Percentiles rank a stretch among this genome's conserved stretches.
Conservation (phyloP, 78 protist species). For the Dictyostelium capitatum region DNA sequence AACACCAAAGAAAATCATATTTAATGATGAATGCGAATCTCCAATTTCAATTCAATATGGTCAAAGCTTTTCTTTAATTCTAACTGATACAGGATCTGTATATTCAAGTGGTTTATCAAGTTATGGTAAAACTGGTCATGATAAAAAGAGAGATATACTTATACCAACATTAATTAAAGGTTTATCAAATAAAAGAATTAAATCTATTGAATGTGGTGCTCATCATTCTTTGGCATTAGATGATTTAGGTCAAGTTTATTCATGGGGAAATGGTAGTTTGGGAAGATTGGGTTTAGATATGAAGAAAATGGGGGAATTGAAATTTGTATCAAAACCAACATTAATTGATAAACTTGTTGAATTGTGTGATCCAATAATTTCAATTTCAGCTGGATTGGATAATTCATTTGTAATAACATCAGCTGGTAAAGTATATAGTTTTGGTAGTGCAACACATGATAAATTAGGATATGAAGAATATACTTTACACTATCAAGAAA, state of each 20-base stretch:
- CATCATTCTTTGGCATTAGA: slow-evolving; percentile 57
- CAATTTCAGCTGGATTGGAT: slow-evolving; percentile 48
- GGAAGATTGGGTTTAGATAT: slow-evolving; percentile 51
- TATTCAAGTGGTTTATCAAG: slow-evolving; percentile 17
- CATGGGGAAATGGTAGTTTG: slow-evolving; percentile 32
- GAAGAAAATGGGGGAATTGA: background rate
- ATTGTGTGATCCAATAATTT: background rate
- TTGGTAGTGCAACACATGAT: slow-evolving; percentile 10
- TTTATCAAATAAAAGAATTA: slow-evolving; percentile 31
- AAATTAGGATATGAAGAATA: background rate
- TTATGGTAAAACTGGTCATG: slow-evolving; percentile 42
- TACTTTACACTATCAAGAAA: background rate
- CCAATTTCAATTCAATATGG: slow-evolving; percentile 38
- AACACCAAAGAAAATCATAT: background rate
- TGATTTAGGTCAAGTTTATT: slow-evolving; percentile 18
- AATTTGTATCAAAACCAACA: slow-evolving; percentile 3
- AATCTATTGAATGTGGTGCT: slow-evolving; percentile 46
- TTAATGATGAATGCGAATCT: slow-evolving; percentile 23
- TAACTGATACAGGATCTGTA: slow-evolving; percentile 60
- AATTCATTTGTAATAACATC: background rate
- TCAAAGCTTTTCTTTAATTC: slow-evolving; percentile 23
- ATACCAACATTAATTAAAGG: slow-evolving; percentile 25
- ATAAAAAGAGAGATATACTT: slow-evolving; percentile 16
- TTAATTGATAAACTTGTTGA: background rate
- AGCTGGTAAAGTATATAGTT: slow-evolving; percentile 11